These are phyloP conservation scores for Sporothrix pallida DNA, from an alignment of 2,329 filamentous ascomycete species.

Conservation along the genomic window DNA sequence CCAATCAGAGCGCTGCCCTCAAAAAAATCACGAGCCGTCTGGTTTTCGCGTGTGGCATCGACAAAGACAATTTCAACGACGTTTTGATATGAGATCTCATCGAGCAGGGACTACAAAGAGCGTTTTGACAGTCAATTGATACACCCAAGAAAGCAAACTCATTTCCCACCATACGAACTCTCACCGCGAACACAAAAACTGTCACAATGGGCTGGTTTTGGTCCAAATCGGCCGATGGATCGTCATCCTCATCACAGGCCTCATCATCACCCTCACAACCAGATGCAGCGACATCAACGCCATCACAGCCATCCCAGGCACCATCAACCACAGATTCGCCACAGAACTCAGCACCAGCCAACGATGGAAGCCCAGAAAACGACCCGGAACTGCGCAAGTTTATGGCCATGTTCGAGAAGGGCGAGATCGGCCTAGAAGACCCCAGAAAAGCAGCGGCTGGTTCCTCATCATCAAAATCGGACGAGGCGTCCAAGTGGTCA, in stretches of 20 bases:
- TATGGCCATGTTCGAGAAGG: slow-evolving; percentile 53
- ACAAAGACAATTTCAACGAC: too few relatives aligned
- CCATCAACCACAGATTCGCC: neutral
- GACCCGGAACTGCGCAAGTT: slow-evolving; percentile 61
- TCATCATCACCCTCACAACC: slow-evolving; percentile 34
- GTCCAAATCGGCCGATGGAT: slow-evolving; percentile 48
- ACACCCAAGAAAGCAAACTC: neutral
- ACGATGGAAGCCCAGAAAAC: slow-evolving; percentile 2
- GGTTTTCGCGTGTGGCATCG: slow-evolving; percentile 10
- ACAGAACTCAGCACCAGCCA: neutral
- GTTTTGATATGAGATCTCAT: slow-evolving; percentile 1
- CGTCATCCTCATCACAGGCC: slow-evolving; percentile 32
- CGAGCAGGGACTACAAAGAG: neutral
- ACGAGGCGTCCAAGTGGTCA: neutral
- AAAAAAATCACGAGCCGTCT: slow-evolving; percentile 25
- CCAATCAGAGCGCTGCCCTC: slow-evolving; percentile 32
- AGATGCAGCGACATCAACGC: slow-evolving; percentile 20
- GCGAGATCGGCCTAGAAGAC: slow-evolving; percentile 40
- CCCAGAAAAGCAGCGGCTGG: slow-evolving; percentile 25
- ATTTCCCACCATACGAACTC: neutral
- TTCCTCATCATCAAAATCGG: neutral
- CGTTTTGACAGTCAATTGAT: neutral
- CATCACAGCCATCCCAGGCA: slow-evolving; percentile 5
- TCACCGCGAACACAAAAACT: neutral
- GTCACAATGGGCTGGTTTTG: slow-evolving; percentile 67